Conservation (phyloP, 2,329 filamentous ascomycete species). For the Macrophomina tecta region DNA sequence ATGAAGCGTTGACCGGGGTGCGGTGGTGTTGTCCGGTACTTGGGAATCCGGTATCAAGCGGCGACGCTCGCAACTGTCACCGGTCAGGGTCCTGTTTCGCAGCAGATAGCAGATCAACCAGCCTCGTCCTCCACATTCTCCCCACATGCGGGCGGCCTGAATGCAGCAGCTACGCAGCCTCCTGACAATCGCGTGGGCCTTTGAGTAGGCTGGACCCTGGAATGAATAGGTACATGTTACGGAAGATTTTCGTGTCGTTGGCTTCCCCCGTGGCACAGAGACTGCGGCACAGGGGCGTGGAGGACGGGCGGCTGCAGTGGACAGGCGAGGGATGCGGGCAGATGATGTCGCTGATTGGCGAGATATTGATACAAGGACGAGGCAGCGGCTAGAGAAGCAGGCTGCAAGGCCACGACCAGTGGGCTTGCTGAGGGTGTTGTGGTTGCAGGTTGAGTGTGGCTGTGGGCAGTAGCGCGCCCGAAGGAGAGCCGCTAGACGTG, state of each 20-base stretch:
- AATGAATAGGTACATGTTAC: neutral
- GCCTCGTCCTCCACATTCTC: conserved; percentile 7
- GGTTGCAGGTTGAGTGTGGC: conserved; percentile 9
- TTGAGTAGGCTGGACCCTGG: neutral
- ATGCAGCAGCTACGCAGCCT: neutral
- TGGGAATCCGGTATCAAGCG: too few species aligned
- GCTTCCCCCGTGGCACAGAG: neutral
- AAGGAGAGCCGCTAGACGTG: neutral
- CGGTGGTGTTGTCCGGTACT: neutral
- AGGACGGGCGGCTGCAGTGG: neutral
- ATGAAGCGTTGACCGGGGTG: neutral
- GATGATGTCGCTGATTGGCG: neutral
- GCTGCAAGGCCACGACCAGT: neutral
- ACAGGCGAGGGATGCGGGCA: neutral
- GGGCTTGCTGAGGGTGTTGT: neutral
- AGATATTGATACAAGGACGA: conserved; percentile 1
- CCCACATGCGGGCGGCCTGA: conserved; percentile 17
- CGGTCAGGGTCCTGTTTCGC: neutral
- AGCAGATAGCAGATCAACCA: conserved; percentile 1
- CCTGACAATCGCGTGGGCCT: neutral
- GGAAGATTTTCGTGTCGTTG: conserved; percentile 3
- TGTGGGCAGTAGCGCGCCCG: conserved; percentile 5
- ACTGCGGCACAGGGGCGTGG: neutral
- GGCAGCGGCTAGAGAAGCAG: neutral
- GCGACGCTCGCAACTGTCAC: neutral